Conservation (phyloP, 441 rosid species). For the Cnidoscolus chayamansa region DNA sequence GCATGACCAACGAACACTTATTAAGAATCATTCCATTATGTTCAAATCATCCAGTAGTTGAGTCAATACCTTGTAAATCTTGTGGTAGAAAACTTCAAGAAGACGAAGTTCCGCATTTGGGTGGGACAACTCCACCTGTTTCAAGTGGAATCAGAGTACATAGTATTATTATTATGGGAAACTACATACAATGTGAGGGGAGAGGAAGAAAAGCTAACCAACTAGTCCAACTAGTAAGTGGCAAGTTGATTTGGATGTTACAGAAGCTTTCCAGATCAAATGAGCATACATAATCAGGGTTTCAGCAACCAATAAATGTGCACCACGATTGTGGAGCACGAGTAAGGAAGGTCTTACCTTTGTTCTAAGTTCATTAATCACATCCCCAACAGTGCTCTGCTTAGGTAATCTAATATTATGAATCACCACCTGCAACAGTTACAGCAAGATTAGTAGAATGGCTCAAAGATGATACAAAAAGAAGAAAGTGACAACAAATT, state of each 20-base stretch:
- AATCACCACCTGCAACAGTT: constrained; percentile 57
- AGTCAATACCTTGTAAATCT: constrained; percentile 79
- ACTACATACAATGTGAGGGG: neutral
- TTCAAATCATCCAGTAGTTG: constrained; percentile 5
- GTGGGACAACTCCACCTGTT: constrained; percentile 88
- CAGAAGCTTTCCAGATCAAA: constrained; percentile 4
- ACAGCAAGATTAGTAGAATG: constrained; percentile 12
- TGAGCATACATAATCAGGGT: neutral
- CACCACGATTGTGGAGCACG: constrained; percentile 2
- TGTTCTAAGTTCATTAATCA: constrained; percentile 72
- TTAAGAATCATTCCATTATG: neutral
- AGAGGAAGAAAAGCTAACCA: neutral
- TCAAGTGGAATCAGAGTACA: neutral
- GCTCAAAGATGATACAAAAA: constrained; percentile 14
- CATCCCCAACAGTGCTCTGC: constrained; percentile 93
- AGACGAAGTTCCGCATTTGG: constrained; percentile 87
- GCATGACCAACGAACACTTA: neutral
- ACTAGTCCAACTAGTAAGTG: neutral
- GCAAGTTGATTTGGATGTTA: neutral
- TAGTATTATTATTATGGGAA: too few relatives aligned
- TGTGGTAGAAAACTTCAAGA: constrained; percentile 89
- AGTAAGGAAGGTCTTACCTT: constrained; percentile 43
- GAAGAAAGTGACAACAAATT: constrained; percentile 14
- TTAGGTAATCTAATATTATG: constrained; percentile 91
- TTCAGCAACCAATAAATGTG: neutral